phyloP scores from a whole-genome alignment of 106 monocot species.

The Apostasia ramifera region DNA sequence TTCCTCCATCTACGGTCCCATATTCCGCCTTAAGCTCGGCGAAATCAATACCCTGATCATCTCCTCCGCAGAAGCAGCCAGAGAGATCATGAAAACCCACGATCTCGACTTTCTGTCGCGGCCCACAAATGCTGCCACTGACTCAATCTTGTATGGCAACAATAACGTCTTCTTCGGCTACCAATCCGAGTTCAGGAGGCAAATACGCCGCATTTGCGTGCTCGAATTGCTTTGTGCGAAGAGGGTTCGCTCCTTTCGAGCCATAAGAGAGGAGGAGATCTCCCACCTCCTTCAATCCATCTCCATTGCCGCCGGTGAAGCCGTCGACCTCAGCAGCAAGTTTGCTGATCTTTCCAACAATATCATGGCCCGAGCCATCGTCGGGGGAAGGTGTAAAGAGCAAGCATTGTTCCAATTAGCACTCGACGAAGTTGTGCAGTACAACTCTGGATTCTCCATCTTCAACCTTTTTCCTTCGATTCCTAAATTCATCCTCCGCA shows the following conservation, averaged over 20 bases:
- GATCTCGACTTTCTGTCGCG: slow-evolving; percentile 6
- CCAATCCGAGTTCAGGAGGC: background rate
- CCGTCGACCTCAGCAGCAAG: background rate
- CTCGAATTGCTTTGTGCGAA: background rate
- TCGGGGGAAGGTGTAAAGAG: background rate
- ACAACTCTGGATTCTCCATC: background rate
- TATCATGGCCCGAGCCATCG: background rate
- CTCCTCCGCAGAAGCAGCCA: background rate
- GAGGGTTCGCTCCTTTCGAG: background rate
- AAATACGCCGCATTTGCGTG: background rate
- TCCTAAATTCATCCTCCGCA: background rate
- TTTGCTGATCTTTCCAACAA: background rate
- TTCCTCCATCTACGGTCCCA: slow-evolving; percentile 8
- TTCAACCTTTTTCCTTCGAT: background rate
- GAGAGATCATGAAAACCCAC: slow-evolving; percentile 12
- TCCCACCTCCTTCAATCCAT: background rate
- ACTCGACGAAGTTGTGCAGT: background rate
- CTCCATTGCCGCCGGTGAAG: background rate
- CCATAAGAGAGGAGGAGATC: background rate
- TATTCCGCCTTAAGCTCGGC: slow-evolving; percentile 19
- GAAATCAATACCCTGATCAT: slow-evolving; percentile 7
- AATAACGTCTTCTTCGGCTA: background rate
- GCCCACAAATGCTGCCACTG: background rate
- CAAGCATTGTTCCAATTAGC: background rate
- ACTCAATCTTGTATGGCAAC: background rate